phyloP scores from a whole-genome alignment of 495 filamentous ascomycete species.

The Xylaria cubensis region DNA sequence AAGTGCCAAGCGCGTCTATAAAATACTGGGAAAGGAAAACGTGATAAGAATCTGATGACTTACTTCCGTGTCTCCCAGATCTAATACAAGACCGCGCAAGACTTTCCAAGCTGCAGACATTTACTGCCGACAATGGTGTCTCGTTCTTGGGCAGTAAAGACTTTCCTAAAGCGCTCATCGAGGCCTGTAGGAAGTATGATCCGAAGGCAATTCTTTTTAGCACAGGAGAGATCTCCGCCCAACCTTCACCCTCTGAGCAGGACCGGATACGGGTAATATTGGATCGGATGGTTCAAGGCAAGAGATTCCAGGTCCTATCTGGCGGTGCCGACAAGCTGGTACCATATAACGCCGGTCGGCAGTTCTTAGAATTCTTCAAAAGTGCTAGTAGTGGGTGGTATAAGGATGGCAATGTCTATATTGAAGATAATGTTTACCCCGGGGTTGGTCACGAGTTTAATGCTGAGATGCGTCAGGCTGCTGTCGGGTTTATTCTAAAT shows the following conservation, averaged over 20 bases:
- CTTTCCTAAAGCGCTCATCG: slow-evolving; percentile 72
- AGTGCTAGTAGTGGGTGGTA: slow-evolving; percentile 64
- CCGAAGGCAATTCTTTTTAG: slow-evolving; percentile 73
- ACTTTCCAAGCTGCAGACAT: slow-evolving; percentile 71
- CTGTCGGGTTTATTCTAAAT: slow-evolving; percentile 68
- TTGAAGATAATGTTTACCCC: slow-evolving; percentile 78
- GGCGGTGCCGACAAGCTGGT: slow-evolving; percentile 85
- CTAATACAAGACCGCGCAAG: slow-evolving; percentile 80
- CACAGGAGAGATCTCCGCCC: slow-evolving; percentile 45
- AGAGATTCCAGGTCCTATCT: slow-evolving; percentile 77
- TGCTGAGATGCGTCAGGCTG: slow-evolving; percentile 72
- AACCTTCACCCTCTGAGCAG: slow-evolving; percentile 30
- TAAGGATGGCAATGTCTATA: slow-evolving; percentile 60
- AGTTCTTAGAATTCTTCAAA: slow-evolving; percentile 76
- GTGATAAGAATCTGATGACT: slow-evolving; percentile 7
- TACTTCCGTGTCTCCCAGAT: slow-evolving; percentile 36
- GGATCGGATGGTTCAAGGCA: slow-evolving; percentile 64
- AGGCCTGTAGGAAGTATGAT: slow-evolving; percentile 67
- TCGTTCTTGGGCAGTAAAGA: slow-evolving; percentile 76
- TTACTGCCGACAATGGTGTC: slow-evolving; percentile 58
- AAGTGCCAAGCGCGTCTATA: slow-evolving; percentile 32
- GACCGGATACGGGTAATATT: slow-evolving; percentile 56
- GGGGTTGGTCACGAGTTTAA: slow-evolving; percentile 77
- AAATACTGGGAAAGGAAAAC: neutral
- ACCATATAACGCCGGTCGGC: slow-evolving; percentile 71